Conservation (phyloP, 2,329 filamentous ascomycete species). For the Cladosporium phlei region DNA sequence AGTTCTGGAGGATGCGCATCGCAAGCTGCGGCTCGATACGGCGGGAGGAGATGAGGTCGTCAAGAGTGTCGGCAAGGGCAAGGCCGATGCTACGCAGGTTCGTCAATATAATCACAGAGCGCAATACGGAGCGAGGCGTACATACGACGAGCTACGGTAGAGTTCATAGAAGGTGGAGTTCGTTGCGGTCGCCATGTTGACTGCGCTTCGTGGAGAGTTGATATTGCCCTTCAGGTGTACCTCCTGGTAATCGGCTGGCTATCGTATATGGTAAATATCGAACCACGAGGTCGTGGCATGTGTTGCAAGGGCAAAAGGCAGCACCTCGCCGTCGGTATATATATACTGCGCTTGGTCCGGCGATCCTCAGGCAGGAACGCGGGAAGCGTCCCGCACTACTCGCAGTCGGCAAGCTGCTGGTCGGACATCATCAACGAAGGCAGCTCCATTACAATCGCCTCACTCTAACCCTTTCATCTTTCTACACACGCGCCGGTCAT, state of each 20-base stretch:
- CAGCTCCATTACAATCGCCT: conserved; percentile 14
- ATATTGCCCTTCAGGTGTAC: not conserved
- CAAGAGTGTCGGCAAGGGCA: conserved; percentile 91
- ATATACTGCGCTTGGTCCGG: conserved; percentile 8
- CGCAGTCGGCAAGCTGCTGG: not conserved
- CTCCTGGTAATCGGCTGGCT: conserved; percentile 3
- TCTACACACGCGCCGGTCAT: conserved; percentile 20
- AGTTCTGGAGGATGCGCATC: conserved; percentile 96
- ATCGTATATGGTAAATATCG: not conserved
- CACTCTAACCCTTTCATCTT: conserved; percentile 2
- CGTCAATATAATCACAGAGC: conserved; percentile 7
- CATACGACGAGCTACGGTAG: conserved; percentile 97
- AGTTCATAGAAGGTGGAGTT: conserved; percentile 74
- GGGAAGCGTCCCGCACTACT: not conserved
- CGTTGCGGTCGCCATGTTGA: conserved; percentile 16
- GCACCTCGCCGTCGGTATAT: conserved; percentile 5
- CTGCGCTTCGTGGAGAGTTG: not conserved
- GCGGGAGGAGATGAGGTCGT: conserved; percentile 89
- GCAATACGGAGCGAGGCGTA: conserved; percentile 27
- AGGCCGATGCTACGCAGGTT: conserved; percentile 68
- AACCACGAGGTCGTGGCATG: conserved; percentile 10
- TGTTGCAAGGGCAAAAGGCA: not conserved
- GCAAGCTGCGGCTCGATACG: conserved; percentile 96
- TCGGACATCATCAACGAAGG: conserved; percentile 1
- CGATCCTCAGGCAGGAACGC: conserved; percentile 1